phyloP scores from a whole-genome alignment of 495 filamentous ascomycete species.

The Penicillium cataractarum region DNA sequence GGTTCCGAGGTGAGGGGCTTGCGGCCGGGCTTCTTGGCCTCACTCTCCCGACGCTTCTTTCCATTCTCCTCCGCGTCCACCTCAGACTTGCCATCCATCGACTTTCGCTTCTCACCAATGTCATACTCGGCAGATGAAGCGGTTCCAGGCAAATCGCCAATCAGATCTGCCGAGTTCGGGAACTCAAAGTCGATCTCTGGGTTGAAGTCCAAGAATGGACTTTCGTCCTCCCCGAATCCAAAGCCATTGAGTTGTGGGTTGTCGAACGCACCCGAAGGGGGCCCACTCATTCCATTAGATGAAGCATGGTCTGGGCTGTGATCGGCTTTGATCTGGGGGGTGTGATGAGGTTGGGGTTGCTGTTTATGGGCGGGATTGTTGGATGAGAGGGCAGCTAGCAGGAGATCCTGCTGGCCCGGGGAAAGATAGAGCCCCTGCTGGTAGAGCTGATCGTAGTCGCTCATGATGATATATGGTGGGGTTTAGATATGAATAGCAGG shows the following conservation, averaged over 20 bases:
- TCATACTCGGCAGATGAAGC: constrained; percentile 60
- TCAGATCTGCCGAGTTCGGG: constrained; percentile 63
- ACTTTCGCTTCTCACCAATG: constrained; percentile 70
- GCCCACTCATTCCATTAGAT: constrained; percentile 44
- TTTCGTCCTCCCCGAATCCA: constrained; percentile 63
- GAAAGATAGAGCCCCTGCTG: constrained; percentile 67
- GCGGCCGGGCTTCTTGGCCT: constrained; percentile 91
- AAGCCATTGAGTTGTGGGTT: constrained; percentile 49
- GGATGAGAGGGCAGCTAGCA: constrained; percentile 85
- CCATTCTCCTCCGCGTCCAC: constrained; percentile 70
- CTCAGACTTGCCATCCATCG: constrained; percentile 71
- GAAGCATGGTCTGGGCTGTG: constrained; percentile 41
- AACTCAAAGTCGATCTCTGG: constrained; percentile 74
- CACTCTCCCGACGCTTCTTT: constrained; percentile 79
- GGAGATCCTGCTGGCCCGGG: constrained; percentile 82
- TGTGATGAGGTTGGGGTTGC: constrained; percentile 21
- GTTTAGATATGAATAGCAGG: neutral
- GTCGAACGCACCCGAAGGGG: constrained; percentile 56
- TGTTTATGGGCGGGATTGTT: constrained; percentile 56
- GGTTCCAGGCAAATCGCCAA: constrained; percentile 71
- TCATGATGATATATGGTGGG: constrained; percentile 28
- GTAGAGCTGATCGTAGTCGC: constrained; percentile 44
- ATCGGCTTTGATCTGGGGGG: constrained; percentile 31
- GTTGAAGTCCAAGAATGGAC: constrained; percentile 82
- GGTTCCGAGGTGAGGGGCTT: constrained; percentile 96